A percentile compares a stretch with the other conserved stretches of the same genome.
Conservation (phyloP, 345 rosid genomes). For the Erodium maritimum region DNA sequence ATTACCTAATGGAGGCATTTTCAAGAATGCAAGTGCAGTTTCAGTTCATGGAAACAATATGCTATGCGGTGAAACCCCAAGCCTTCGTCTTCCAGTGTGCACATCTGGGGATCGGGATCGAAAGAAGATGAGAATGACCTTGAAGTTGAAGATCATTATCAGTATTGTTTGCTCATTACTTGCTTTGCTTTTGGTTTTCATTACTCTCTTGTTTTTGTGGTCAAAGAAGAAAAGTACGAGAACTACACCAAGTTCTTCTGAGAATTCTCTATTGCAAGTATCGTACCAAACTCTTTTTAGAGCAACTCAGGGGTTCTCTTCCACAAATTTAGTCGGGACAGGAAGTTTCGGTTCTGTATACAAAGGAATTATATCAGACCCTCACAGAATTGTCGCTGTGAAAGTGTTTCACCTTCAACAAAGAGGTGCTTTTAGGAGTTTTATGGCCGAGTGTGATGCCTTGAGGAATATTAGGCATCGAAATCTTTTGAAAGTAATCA, state of each 20-base stretch:
- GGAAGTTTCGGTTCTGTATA: constrained; percentile 24
- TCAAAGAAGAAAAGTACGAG: neutral
- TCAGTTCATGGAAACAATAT: constrained; percentile 1
- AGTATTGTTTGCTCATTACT: too few relatives aligned
- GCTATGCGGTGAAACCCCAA: constrained; percentile 9
- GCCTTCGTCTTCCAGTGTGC: constrained; percentile 9
- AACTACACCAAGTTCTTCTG: neutral
- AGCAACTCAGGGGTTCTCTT: constrained; percentile 20
- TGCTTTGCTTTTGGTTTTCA: too few relatives aligned
- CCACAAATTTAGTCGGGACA: constrained; percentile 11
- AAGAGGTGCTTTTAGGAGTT: constrained; percentile 17
- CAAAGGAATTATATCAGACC: constrained; percentile 5
- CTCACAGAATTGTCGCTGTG: constrained; percentile 1
- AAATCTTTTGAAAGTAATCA: constrained; percentile 29
- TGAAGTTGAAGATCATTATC: neutral
- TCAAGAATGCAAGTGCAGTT: constrained; percentile 7
- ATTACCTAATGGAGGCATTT: constrained; percentile 12
- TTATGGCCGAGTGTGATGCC: constrained; percentile 32
- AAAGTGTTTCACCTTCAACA: constrained; percentile 14
- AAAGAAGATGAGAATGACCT: neutral
- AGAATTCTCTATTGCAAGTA: neutral
- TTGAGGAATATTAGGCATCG: constrained; percentile 23
- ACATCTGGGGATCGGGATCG: neutral
- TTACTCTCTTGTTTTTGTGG: neutral
- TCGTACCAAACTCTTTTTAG: constrained; percentile 1